phyloP scores from a whole-genome alignment of 2,329 filamentous ascomycete species.

The Alternaria triticimaculans region DNA sequence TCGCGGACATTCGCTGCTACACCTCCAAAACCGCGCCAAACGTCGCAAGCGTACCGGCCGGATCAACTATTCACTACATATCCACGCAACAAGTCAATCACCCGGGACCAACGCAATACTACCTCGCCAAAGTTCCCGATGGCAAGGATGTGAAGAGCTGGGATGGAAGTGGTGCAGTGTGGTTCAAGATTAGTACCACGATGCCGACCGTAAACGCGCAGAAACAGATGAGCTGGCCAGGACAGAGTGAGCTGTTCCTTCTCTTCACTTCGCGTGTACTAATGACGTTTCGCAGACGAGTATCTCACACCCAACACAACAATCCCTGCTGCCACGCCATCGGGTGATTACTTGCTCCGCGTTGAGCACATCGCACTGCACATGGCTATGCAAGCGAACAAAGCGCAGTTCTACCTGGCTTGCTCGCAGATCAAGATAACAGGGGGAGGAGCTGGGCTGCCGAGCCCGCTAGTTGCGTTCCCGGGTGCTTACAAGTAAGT shows the following conservation, averaged over 20 bases:
- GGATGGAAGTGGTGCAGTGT: conserved; percentile 36
- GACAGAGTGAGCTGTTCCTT: conserved; percentile 28
- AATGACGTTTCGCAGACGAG: conserved; percentile 7
- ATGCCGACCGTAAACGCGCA: conserved; percentile 33
- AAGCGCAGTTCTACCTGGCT: conserved; percentile 49
- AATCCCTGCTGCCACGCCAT: conserved; percentile 44
- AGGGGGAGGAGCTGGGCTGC: conserved; percentile 49
- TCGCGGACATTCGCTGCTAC: conserved; percentile 40
- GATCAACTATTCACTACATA: conserved; percentile 36
- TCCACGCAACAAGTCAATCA: conserved; percentile 42
- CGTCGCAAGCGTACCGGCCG: conserved; percentile 32
- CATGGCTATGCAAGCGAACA: conserved; percentile 39
- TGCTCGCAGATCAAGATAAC: conserved; percentile 54
- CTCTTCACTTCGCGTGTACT: not conserved
- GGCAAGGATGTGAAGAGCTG: conserved; percentile 31
- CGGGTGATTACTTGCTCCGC: conserved; percentile 50
- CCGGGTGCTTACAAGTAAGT: not conserved
- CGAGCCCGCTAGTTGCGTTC: conserved; percentile 35
- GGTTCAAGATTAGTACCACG: conserved; percentile 38
- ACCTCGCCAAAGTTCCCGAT: conserved; percentile 37
- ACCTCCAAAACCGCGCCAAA: conserved; percentile 25
- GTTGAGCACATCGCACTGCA: conserved; percentile 51
- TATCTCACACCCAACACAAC: conserved; percentile 43
- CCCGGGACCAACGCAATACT: conserved; percentile 40
- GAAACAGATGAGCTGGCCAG: conserved; percentile 42